Conservation (phyloP, 139 green algal species). For the Tetradesmus obliquus region DNA sequence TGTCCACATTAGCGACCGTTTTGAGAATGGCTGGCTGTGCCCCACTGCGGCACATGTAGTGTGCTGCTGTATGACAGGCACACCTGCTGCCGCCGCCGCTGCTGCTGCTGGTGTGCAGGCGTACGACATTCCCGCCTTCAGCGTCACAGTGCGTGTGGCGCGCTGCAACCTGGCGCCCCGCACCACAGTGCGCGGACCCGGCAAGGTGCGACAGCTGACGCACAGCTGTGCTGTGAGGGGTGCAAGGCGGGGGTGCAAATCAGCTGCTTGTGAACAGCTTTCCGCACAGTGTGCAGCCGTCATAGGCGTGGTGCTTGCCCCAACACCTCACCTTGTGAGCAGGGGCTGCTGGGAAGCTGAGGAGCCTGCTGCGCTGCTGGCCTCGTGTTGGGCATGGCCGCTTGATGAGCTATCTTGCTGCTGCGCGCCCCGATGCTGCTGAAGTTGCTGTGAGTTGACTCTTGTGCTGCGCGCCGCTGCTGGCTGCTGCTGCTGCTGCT, state of each 20-base stretch:
- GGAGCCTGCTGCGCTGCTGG: too few species aligned
- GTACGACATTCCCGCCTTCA: constrained; percentile 11
- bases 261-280: not conserved
- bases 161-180: constrained; percentile 25
- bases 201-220: constrained; percentile 17
- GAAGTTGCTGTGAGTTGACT: too few species aligned
- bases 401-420: too few species aligned
- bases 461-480: too few species aligned
- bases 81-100: not conserved
- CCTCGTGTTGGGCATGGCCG: too few species aligned
- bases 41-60: not conserved
- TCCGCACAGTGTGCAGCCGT: not conserved
- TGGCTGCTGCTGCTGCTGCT: not conserved
- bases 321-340: too few species aligned
- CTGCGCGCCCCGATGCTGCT: too few species aligned
- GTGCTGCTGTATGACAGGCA: not conserved
- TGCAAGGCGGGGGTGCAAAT: not conserved
- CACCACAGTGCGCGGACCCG: constrained; percentile 28
- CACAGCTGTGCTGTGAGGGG: too few species aligned
- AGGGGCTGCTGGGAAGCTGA: too few species aligned
- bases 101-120: not conserved
- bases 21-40: not conserved
- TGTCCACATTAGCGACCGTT: too few species aligned
- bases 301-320: too few species aligned
- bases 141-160: not conserved